phyloP scores from a whole-genome alignment of 805 yeast species.

The Metschnikowia colocasiae region DNA sequence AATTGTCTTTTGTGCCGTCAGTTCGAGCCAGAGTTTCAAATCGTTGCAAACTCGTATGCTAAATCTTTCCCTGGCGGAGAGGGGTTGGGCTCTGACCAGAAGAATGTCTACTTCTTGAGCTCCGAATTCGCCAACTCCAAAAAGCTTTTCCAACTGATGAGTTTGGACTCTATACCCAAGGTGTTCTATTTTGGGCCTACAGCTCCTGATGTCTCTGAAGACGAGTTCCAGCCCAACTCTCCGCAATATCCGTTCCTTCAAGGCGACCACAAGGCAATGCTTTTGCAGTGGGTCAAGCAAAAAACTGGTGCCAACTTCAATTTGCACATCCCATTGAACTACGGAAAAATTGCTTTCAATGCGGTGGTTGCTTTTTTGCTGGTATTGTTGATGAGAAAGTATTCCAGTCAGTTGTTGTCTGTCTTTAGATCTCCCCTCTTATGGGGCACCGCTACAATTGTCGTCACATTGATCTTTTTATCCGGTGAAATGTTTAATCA shows the following conservation, averaged over 20 bases:
- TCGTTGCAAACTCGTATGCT: constrained; percentile 56
- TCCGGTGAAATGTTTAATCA: constrained; percentile 93
- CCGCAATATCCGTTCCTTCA: constrained; percentile 40
- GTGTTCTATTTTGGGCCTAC: constrained; percentile 60
- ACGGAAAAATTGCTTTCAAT: constrained; percentile 33
- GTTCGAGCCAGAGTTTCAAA: constrained; percentile 60
- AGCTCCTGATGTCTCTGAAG: constrained; percentile 21
- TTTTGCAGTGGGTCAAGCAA: constrained; percentile 32
- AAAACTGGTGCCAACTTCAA: constrained; percentile 34
- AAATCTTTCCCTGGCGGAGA: constrained; percentile 50
- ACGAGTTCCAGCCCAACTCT: constrained; percentile 21
- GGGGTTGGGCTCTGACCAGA: constrained; percentile 22
- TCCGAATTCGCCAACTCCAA: constrained; percentile 67
- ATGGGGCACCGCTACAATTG: constrained; percentile 72
- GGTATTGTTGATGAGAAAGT: constrained; percentile 25
- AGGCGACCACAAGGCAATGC: constrained; percentile 41
- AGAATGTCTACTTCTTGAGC: constrained; percentile 59
- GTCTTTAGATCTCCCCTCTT: constrained; percentile 50
- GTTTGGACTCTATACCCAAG: constrained; percentile 75
- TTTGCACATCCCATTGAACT: constrained; percentile 42
- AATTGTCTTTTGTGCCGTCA: constrained; percentile 74
- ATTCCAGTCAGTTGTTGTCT: constrained; percentile 29
- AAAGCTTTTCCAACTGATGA: constrained; percentile 48
- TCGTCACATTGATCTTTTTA: constrained; percentile 64
- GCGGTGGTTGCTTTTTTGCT: constrained; percentile 34